Conservation (phyloP, 352 stramenopile genomes). For the Stramenopiles sp. region DNA sequence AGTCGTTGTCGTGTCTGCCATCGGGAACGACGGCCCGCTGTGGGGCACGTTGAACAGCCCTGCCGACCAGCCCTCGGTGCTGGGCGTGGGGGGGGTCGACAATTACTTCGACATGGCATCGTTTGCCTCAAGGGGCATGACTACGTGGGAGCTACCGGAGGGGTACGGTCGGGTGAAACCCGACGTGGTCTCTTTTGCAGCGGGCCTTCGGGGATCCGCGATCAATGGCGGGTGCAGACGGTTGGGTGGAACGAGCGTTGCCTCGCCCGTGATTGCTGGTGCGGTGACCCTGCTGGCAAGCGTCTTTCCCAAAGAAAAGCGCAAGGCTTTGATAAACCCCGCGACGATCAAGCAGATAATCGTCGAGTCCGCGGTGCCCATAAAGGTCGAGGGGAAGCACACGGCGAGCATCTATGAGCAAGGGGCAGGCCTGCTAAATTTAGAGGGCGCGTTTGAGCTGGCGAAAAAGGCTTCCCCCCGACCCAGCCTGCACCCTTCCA, state of each 20-base stretch:
- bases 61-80: slow-evolving; percentile 53
- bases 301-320: slow-evolving; percentile 31
- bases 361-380: background rate
- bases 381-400: background rate
- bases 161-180: slow-evolving; percentile 57
- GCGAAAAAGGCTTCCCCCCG: slow-evolving; percentile 16
- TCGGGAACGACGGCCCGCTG: slow-evolving; percentile 53
- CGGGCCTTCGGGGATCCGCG: slow-evolving; percentile 41
- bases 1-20: slow-evolving; percentile 51
- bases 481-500: slow-evolving; percentile 37
- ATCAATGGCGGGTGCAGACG: slow-evolving; percentile 31
- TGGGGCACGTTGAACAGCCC: slow-evolving; percentile 58
- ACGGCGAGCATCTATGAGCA: slow-evolving; percentile 48
- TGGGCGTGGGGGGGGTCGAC: slow-evolving; percentile 45
- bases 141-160: slow-evolving; percentile 51
- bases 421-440: slow-evolving; percentile 44
- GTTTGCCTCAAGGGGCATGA: slow-evolving; percentile 59
- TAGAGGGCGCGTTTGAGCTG: slow-evolving; percentile 29
- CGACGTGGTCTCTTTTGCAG: slow-evolving; percentile 43
- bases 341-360: slow-evolving; percentile 24
- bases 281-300: slow-evolving; percentile 47
- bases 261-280: slow-evolving; percentile 49
- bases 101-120: slow-evolving; percentile 27
- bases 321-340: slow-evolving; percentile 27
- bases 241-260: slow-evolving; percentile 54